Conservation (phyloP, 192 early-diverging fungal species). For the Podila epicladia region DNA sequence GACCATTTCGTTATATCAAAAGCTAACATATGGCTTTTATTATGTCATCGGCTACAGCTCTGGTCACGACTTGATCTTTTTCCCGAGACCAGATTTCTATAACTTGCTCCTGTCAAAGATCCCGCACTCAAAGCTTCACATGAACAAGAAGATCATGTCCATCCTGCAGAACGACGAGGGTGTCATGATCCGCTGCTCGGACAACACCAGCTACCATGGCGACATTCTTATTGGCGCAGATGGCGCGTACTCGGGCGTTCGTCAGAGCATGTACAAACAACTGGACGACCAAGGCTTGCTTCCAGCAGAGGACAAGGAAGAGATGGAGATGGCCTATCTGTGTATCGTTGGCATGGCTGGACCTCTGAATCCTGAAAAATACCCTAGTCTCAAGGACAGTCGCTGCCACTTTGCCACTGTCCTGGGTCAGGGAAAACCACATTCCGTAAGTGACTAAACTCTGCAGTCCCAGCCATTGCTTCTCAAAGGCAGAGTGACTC, state of each 20-base stretch:
- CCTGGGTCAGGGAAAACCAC: too few species aligned
- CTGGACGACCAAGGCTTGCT: background rate
- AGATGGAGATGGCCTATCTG: background rate
- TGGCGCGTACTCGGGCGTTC: conserved; percentile 4
- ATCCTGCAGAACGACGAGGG: conserved; percentile 5
- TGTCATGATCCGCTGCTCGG: conserved; percentile 6
- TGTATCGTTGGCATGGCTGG: conserved; percentile 1
- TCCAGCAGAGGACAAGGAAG: background rate
- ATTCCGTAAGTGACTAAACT: background rate
- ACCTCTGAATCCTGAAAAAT: background rate
- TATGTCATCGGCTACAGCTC: background rate
- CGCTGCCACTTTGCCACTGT: background rate
- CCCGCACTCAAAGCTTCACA: background rate
- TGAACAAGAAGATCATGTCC: conserved; percentile 7
- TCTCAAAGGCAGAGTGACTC: background rate
- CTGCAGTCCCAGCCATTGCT: too few species aligned
- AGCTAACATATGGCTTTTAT: too few species aligned
- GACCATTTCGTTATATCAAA: too few species aligned
- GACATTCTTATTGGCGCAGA: conserved; percentile 25
- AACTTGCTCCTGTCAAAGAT: conserved; percentile 8
- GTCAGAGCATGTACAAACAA: conserved; percentile 3
- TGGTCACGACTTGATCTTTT: conserved; percentile 6
- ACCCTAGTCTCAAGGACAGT: background rate
- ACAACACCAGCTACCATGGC: conserved; percentile 4
- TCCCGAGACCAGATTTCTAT: conserved; percentile 13